Base-by-base conservation (phyloP, 768 basidiomycete genomes). In the Coprinopsis cinerea region DNA sequence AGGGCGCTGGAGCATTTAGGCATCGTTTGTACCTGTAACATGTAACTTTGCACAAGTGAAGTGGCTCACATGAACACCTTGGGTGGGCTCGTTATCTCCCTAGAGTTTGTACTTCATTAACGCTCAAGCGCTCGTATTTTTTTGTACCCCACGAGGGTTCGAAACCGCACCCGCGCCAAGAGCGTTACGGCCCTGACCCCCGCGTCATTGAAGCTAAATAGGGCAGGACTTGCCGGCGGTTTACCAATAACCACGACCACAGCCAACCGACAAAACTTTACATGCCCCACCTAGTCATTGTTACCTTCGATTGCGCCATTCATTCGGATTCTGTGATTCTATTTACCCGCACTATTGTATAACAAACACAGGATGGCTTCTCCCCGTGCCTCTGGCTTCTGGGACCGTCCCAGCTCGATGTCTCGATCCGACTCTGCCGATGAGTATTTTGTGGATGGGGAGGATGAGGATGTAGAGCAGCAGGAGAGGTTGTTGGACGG, bases 381-480 rank as follows among this genome's bases (percentile, higher is more conserved):
- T 7, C 30, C 30, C 9, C 30, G 30, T 32, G 30, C 30, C 15
- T 32, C 30, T 7, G 30, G 7, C 9, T 32, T 32, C 15, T 32
- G 30, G 30, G 30, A 7, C 15, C 9, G 15, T 32, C 15, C 30
- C 30, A 32, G 15, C 30, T 32, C 30, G 4, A 45, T 45, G 44
- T 27, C 44, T 7, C 25, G 27, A 10, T 28, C 70, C 30, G 64
- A 71, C 47, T 49, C 64, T 43, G 51, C 54, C 35, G 69, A 67
- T 64, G 44, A 45, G 15, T 45, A 45, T 20, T 45, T 45, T 32
- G 57, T 61, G 45, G 26, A 47, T 24, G 54, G 61, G 10, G 64
- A 57, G 52, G 68, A 67, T 49, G 71, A 69, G 39, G 69, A 63
- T 41, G 59, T 61, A 41, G 72, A 70, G 48, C 64, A 68, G 43